Evolutionary conservation across 345 rosid genomes (phyloP), one percentile per base, ranked within the genome.

Genomic region (Euphorbia tirucalli): DNA sequence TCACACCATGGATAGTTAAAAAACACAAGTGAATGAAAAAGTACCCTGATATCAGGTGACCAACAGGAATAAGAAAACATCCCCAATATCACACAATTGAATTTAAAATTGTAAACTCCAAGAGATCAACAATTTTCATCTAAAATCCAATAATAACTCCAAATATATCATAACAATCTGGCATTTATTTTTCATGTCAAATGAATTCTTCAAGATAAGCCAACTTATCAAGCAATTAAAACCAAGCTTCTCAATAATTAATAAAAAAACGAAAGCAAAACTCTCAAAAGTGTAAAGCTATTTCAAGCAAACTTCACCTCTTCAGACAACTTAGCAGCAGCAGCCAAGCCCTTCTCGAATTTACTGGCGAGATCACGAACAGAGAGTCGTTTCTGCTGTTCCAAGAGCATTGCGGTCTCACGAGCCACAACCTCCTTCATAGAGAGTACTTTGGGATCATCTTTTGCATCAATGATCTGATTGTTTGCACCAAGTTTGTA

Each of bases 371-470:
- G 98, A 69, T 91, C 98, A 68, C 99, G 98, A 70, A 93, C 96
- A n/a, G 97, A 93, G 66, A 93, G 83, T 69, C 98, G 93, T 35
- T 88, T 89, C 75, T 95, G 98, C 89, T 92, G 99, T 77, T 92
- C 97, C 86, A 94, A 66, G 11, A 94, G 85, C 76, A 81, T 80
- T 0, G 97, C 91, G 18, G 97, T 94, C 88, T 96, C 98, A 0
- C 93, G 92, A 0, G 98, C 95, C 71, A 96, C 97, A 37, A 82
- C 94, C 72, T 95, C 99, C 81, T 88, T 95, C 98, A 92, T 92
- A 1, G 98, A 76, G 69, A 88, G 41, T 22, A 89, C 88, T 83
- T 91, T 93, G 16, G 86, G 85, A 61, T 88, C 94, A 74, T 86
- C 94, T 74, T 91, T 91, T 0, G 76, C 80, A 80, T 90, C 91